Percentiles rank a stretch among this genome's conserved stretches.
Evolutionary conservation across 257 asterid species (phyloP).

Genomic region (Leptodermis oblonga): DNA sequence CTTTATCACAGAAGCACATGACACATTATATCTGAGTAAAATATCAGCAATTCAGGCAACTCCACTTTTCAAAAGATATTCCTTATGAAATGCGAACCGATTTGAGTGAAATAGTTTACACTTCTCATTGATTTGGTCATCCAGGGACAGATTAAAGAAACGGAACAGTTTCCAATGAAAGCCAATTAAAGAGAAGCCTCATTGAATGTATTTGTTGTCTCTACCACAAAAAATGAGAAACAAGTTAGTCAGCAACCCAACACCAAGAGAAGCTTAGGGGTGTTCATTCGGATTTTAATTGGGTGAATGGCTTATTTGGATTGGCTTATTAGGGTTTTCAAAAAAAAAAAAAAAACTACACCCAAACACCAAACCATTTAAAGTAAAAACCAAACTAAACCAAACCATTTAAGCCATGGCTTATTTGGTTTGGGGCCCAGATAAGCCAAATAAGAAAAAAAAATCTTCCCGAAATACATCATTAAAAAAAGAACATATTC

Average conservation of each 20-base stretch:
- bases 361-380: too few relatives aligned
- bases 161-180: neutral
- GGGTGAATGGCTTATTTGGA: too few relatives aligned
- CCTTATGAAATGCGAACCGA: neutral
- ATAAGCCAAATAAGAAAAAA: too few relatives aligned
- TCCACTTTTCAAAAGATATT: constrained; percentile 1
- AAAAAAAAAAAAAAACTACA: too few relatives aligned
- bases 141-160: neutral
- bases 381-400: too few relatives aligned
- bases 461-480: too few relatives aligned
- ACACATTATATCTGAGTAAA: neutral
- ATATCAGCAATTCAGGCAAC: neutral
- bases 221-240: neutral
- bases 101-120: neutral
- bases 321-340: too few relatives aligned
- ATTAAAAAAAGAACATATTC: too few relatives aligned
- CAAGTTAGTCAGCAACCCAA: neutral
- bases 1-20: neutral
- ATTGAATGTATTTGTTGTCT: neutral
- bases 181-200: neutral
- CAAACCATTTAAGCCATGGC: too few relatives aligned
- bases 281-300: too few relatives aligned
- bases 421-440: too few relatives aligned
- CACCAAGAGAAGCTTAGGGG: too few relatives aligned
- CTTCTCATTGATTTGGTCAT: neutral